Evolutionary conservation across 1,139 yeast genomes (phyloP).

Genomic region (Geotrichum restrictum): DNA sequence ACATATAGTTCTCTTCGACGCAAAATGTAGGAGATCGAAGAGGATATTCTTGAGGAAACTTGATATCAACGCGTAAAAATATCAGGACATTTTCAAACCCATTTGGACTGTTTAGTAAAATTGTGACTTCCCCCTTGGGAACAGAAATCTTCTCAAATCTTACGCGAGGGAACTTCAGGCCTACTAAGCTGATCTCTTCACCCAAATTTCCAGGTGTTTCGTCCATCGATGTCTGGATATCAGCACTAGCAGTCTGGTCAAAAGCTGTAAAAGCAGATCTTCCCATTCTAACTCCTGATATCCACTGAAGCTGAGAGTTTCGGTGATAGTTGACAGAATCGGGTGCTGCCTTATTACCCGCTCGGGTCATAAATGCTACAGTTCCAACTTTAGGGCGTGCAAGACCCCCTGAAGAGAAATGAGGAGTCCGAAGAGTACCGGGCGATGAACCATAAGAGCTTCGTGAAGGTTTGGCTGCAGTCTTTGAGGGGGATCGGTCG

Average conservation of each 20-base stretch:
- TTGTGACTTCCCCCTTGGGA: constrained; percentile 71
- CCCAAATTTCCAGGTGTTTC: constrained; percentile 66
- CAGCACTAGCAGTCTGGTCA: constrained; percentile 26
- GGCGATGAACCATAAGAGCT: constrained; percentile 18
- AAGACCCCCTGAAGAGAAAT: constrained; percentile 6
- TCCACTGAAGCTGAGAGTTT: constrained; percentile 71
- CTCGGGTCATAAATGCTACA: constrained; percentile 21
- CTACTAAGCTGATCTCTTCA: constrained; percentile 85
- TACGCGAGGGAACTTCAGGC: constrained; percentile 84
- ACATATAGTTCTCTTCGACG: constrained; percentile 75
- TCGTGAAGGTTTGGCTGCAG: constrained; percentile 11
- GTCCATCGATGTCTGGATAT: constrained; percentile 30
- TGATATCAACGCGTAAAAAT: constrained; percentile 63
- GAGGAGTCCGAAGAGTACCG: constrained; percentile 15
- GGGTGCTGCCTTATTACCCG: constrained; percentile 21
- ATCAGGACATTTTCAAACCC: constrained; percentile 52
- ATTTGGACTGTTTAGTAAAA: constrained; percentile 61
- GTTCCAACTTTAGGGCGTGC: constrained; percentile 16
- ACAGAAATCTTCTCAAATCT: constrained; percentile 84
- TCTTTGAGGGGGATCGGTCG: constrained; percentile 5
- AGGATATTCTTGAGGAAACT: constrained; percentile 73
- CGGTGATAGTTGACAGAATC: constrained; percentile 25
- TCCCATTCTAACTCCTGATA: constrained; percentile 84
- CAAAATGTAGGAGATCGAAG: constrained; percentile 54
- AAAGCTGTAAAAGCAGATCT: constrained; percentile 44